phyloP scores from a whole-genome alignment of 176 grass and related monocot genomes.

The Musa acuminata region DNA sequence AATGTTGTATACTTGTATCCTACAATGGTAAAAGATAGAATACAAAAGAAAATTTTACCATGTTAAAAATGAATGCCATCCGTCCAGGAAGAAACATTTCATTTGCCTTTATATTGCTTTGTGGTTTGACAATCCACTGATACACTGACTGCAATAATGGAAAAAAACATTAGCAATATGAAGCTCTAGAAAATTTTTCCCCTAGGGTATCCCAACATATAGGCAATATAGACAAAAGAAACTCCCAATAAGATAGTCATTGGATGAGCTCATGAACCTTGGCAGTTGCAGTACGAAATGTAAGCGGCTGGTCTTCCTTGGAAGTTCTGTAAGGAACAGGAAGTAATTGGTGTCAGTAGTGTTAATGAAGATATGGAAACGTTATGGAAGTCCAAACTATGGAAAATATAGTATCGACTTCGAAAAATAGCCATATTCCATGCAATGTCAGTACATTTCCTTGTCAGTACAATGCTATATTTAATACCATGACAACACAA shows the following conservation, averaged over 20 bases:
- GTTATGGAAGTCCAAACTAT: background rate
- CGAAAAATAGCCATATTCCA: too few species aligned
- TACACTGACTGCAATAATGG: constrained; percentile 73
- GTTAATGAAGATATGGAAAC: constrained; percentile 6
- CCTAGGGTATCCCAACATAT: background rate
- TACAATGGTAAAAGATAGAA: background rate
- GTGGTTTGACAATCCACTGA: constrained; percentile 89
- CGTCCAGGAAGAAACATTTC: constrained; percentile 97
- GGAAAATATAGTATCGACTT: too few species aligned
- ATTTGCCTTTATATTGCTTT: constrained; percentile 70
- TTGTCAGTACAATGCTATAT: too few species aligned
- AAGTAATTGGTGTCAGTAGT: background rate
- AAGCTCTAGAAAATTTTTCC: background rate
- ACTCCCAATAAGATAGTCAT: constrained; percentile 8
- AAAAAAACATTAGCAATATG: background rate
- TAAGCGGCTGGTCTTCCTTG: constrained; percentile 57
- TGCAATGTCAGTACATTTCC: too few species aligned
- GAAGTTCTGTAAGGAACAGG: constrained; percentile 37
- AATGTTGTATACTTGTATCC: background rate
- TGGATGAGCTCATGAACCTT: constrained; percentile 40
- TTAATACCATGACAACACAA: too few species aligned
- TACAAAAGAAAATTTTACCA: constrained; percentile 34
- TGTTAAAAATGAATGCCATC: constrained; percentile 93
- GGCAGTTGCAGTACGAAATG: constrained; percentile 86
- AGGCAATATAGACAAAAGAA: background rate